Base-by-base conservation (phyloP, 2,329 filamentous ascomycete genomes). In the Pyricularia sp. region DNA sequence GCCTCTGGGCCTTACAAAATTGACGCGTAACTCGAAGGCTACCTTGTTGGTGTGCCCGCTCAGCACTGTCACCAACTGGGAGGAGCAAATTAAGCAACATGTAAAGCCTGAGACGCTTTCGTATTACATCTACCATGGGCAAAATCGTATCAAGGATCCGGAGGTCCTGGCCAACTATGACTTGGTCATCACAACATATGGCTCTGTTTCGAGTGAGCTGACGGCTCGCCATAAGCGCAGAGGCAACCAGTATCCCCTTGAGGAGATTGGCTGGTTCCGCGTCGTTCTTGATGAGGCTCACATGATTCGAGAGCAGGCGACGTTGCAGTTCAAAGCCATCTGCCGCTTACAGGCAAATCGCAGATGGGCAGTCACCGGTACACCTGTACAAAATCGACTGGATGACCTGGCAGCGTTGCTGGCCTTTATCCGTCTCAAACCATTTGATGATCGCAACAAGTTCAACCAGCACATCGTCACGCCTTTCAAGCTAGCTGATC, bases 291-390 rank as follows among this genome's bases (percentile, higher is more conserved):
- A 98, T 72, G 94, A 99, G 79, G 95, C 94, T 0, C 95, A 99
- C 77, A 92, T 92, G 78, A 98, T 99, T 72, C 92, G 95, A 30
- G 94, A 96, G 73, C 90, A 92, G 71, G 86, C 84, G 3, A 94
- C 93, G 0, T 82, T 91, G 59, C 91, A 94, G 73, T 96, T 93
- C 68, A 93, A 94, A 76, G 92, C 92, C 3, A 92, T 95, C 25
- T 94, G 93, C 72, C 86, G 88, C 25, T 82, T 98, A 2, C 85
- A 91, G 70, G 92, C 93, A 2, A 86, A 92, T 75, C 88, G 94
- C 36, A 90, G 94, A 42, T 99, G 95, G 95, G 94, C 94, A 2
- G 92, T 98, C n/a, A 98, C 95, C 0, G 95, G 94, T 68, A 98
- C 95, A 0, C 95, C 94, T 0, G 92, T 98, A 10, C 94, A 98